phyloP scores from a whole-genome alignment of 106 monocot genomes.

The Vanilla planifolia region DNA sequence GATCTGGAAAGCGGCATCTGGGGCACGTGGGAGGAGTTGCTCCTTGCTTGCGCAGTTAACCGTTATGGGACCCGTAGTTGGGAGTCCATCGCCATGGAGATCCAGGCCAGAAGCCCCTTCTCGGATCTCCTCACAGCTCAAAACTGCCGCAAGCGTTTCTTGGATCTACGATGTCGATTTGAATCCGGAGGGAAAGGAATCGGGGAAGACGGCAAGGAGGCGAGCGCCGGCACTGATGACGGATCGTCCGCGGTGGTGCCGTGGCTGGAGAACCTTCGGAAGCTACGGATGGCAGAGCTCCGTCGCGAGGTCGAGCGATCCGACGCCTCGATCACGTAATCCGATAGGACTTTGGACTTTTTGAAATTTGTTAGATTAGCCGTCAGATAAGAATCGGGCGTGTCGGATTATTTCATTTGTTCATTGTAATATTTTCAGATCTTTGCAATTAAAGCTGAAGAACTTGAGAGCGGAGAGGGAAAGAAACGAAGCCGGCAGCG shows the following conservation, averaged over 20 bases:
- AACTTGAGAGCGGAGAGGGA: constrained; percentile 50
- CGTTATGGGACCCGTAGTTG: constrained; percentile 72
- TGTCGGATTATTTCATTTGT: background rate
- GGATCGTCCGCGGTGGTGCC: constrained; percentile 15
- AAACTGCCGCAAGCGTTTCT: constrained; percentile 40
- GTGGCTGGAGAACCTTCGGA: constrained; percentile 80
- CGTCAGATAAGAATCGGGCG: constrained; percentile 47
- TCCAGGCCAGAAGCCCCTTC: constrained; percentile 37
- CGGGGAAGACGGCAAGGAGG: constrained; percentile 1
- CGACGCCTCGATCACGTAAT: constrained; percentile 87
- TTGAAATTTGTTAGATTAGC: constrained; percentile 1
- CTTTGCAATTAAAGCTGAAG: constrained; percentile 52
- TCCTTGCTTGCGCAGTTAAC: constrained; percentile 71
- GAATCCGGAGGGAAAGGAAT: constrained; percentile 7
- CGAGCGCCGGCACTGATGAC: background rate
- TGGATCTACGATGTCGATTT: constrained; percentile 58
- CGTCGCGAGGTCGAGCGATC: constrained; percentile 67
- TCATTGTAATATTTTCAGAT: constrained; percentile 35
- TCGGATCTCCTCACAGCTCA: constrained; percentile 34
- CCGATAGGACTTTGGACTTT: background rate
- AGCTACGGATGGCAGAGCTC: constrained; percentile 85
- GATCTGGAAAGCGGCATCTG: constrained; percentile 66
- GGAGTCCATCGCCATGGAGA: constrained; percentile 76
- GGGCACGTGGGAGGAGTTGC: constrained; percentile 94
- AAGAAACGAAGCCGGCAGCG: constrained; percentile 13